Evolutionary conservation across 2,329 filamentous ascomycete genomes (phyloP).

Genomic region (Penicillium expansum): DNA sequence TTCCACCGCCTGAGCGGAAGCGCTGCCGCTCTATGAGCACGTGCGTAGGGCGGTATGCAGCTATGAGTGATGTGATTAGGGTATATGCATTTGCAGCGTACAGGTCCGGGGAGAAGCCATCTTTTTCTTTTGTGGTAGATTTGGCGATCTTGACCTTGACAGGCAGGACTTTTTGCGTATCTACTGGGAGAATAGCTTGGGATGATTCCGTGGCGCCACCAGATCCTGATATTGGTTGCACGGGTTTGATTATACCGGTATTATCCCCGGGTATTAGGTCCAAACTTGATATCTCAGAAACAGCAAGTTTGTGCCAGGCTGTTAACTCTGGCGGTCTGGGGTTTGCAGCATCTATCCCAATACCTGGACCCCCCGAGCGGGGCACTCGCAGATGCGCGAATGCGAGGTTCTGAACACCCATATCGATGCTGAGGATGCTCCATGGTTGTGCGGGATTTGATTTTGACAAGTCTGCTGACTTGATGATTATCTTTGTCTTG

Average conservation of each 20-base stretch:
- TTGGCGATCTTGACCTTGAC: neutral
- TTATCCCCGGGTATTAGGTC: neutral
- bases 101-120: constrained; percentile 51
- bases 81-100: constrained; percentile 57
- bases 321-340: constrained; percentile 23
- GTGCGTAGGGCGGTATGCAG: constrained; percentile 58
- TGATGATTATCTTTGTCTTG: neutral
- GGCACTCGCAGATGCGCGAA: constrained; percentile 60
- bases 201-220: neutral
- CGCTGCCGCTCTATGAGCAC: constrained; percentile 69
- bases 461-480: neutral
- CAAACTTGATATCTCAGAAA: constrained; percentile 27
- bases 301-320: constrained; percentile 44
- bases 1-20: constrained; percentile 61
- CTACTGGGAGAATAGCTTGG: neutral
- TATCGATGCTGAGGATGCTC: constrained; percentile 73
- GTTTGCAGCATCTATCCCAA: neutral
- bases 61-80: constrained; percentile 52
- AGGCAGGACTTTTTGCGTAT: neutral
- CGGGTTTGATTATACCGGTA: neutral
- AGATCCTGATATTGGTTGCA: neutral
- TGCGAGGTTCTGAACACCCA: constrained; percentile 79
- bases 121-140: constrained; percentile 9
- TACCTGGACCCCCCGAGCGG: neutral
- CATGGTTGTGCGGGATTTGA: constrained; percentile 16